A percentile compares a stretch with the other conserved stretches of the same genome.
Evolutionary conservation across 306 rosid genomes (phyloP).

Genomic region (Astragalus membranaceus): DNA sequence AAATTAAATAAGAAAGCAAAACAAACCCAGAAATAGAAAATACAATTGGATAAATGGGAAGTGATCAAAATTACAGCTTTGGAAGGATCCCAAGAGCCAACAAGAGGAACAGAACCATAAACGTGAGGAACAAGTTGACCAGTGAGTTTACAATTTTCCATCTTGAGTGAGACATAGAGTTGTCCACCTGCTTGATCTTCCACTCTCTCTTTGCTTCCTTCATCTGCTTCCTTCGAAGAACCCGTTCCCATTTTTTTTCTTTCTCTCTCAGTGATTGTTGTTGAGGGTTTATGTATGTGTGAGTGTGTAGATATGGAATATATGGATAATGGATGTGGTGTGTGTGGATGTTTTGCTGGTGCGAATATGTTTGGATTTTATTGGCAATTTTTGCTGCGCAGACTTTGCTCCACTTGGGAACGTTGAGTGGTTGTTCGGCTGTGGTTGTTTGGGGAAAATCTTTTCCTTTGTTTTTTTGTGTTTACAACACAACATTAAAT

Average conservation of each 20-base stretch:
- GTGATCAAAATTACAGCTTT: slow-evolving; percentile 59
- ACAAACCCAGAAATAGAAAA: background rate
- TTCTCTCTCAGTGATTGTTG: background rate
- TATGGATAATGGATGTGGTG: background rate
- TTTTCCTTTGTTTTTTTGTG: too few species aligned
- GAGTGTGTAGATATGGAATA: background rate
- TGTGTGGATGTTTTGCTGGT: background rate
- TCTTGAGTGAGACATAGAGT: slow-evolving; percentile 82
- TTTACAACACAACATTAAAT: too few species aligned
- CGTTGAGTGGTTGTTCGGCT: too few species aligned
- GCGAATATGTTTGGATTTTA: background rate
- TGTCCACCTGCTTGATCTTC: slow-evolving; percentile 69
- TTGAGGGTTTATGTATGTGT: background rate
- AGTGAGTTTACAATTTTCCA: slow-evolving; percentile 79
- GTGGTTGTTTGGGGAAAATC: too few species aligned
- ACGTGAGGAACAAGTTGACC: slow-evolving; percentile 86
- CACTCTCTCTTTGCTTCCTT: slow-evolving; percentile 40
- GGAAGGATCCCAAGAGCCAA: slow-evolving; percentile 89
- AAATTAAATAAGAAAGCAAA: background rate
- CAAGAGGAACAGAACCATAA: slow-evolving; percentile 82
- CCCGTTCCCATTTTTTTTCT: slow-evolving; percentile 59
- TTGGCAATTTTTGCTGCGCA: too few species aligned
- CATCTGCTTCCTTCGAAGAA: slow-evolving; percentile 49
- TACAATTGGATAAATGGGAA: background rate
- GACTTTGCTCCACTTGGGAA: too few species aligned